phyloP scores from a whole-genome alignment of 1,284 basidiomycete genomes.

The Neonothopanus nambi region DNA sequence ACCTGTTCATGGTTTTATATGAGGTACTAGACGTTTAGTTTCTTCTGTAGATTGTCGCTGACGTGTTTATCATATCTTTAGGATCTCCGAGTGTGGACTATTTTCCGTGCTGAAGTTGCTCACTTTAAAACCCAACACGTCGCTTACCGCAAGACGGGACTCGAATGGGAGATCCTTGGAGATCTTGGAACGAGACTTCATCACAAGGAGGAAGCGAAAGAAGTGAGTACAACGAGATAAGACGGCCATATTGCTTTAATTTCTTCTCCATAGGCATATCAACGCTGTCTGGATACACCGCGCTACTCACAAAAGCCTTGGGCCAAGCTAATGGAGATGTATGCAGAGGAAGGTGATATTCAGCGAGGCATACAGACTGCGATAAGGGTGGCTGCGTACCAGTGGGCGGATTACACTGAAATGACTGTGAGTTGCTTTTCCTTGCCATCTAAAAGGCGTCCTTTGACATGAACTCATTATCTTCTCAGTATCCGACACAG shows the following conservation, averaged over 20 bases:
- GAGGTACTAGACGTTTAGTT: constrained; percentile 60
- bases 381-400: constrained; percentile 91
- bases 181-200: constrained; percentile 91
- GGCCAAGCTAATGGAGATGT: constrained; percentile 91
- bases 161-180: constrained; percentile 98
- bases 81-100: constrained; percentile 99
- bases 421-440: constrained; percentile 63
- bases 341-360: constrained; percentile 92
- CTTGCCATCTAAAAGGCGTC: not conserved
- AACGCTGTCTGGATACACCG: constrained; percentile 86
- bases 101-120: constrained; percentile 98
- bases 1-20: constrained; percentile 97
- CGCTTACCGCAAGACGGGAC: constrained; percentile 93
- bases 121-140: constrained; percentile 98
- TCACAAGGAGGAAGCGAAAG: constrained; percentile 97
- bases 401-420: constrained; percentile 83
- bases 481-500: constrained; percentile 79
- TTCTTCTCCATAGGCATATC: constrained; percentile 60
- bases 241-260: too few species aligned
- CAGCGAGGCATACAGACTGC: constrained; percentile 89
- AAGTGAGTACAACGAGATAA: constrained; percentile 33
- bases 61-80: constrained; percentile 31
- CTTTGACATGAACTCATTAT: constrained; percentile 3
- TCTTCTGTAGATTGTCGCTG: not conserved
- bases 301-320: constrained; percentile 92